phyloP scores from a whole-genome alignment of 2,329 filamentous ascomycete species.

The Passalora sequoiae region DNA sequence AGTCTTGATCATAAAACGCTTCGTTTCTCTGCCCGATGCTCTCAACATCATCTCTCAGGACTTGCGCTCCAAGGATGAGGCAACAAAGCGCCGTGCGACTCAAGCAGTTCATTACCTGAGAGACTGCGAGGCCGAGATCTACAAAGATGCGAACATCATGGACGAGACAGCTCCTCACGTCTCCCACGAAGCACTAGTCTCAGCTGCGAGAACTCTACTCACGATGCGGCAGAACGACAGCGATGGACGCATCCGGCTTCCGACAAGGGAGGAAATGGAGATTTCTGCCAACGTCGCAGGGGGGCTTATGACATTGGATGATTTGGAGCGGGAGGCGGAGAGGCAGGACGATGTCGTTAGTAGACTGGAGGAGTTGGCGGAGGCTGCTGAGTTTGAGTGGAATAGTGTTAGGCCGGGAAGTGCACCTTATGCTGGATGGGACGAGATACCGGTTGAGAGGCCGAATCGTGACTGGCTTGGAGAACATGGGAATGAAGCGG shows the following conservation, averaged over 20 bases:
- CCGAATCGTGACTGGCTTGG: constrained; percentile 33
- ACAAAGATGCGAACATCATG: neutral
- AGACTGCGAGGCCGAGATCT: constrained; percentile 22
- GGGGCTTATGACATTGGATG: neutral
- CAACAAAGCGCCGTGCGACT: constrained; percentile 12
- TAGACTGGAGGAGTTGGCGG: constrained; percentile 15
- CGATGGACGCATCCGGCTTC: neutral
- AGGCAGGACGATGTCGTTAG: constrained; percentile 9
- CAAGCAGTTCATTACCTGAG: constrained; percentile 21
- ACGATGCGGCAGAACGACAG: neutral
- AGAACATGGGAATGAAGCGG: constrained; percentile 60
- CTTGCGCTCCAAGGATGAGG: constrained; percentile 11
- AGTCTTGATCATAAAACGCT: constrained; percentile 26
- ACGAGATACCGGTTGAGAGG: constrained; percentile 20
- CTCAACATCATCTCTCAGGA: constrained; percentile 17
- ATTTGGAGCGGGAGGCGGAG: constrained; percentile 9
- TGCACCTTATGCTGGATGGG: constrained; percentile 19
- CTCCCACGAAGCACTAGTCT: neutral
- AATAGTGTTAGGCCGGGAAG: constrained; percentile 45
- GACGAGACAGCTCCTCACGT: neutral
- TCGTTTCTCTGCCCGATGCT: constrained; percentile 12
- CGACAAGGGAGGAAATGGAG: constrained; percentile 2
- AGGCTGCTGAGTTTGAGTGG: constrained; percentile 13
- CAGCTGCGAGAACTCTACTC: neutral
- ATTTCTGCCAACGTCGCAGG: neutral